Evolutionary conservation across 1,284 basidiomycete species (phyloP).

Genomic region (Ustilago cynodontis): DNA sequence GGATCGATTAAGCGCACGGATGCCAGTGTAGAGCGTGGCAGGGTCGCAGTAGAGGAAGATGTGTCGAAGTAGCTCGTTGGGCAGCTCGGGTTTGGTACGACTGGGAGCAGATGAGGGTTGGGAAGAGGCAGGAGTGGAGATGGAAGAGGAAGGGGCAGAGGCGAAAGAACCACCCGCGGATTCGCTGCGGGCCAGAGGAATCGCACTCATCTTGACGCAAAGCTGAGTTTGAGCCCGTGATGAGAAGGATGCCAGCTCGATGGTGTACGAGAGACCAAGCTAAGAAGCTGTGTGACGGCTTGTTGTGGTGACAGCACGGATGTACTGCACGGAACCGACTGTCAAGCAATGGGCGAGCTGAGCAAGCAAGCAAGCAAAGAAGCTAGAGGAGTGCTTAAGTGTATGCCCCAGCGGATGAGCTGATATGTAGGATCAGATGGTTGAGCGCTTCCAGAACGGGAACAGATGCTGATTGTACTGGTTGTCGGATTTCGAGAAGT

Average conservation of each 20-base stretch:
- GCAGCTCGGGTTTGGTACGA: slow-evolving; percentile 36
- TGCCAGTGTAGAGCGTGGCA: slow-evolving; percentile 59
- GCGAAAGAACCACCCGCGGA: slow-evolving; percentile 34
- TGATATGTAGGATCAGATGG: background rate
- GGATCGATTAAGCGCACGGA: slow-evolving; percentile 51
- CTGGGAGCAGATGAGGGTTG: slow-evolving; percentile 32
- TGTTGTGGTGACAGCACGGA: background rate
- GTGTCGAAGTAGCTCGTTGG: slow-evolving; percentile 58
- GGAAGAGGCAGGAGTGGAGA: slow-evolving; percentile 23
- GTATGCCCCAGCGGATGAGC: background rate
- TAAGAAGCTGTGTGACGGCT: background rate
- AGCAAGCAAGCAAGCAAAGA: too few relatives aligned
- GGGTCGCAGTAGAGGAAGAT: slow-evolving; percentile 65
- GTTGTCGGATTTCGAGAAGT: background rate
- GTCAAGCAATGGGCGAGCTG: too few relatives aligned
- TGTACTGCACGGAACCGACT: too few relatives aligned
- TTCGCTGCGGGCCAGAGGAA: slow-evolving; percentile 34
- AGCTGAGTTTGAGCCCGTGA: background rate
- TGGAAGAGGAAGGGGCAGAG: slow-evolving; percentile 18
- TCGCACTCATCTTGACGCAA: slow-evolving; percentile 42
- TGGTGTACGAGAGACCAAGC: background rate
- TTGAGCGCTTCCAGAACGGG: background rate
- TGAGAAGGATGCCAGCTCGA: background rate
- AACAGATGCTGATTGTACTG: background rate
- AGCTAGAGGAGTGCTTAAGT: background rate